Conservation (phyloP, 2,329 filamentous ascomycete genomes). For the Aspergillus vadensis region DNA sequence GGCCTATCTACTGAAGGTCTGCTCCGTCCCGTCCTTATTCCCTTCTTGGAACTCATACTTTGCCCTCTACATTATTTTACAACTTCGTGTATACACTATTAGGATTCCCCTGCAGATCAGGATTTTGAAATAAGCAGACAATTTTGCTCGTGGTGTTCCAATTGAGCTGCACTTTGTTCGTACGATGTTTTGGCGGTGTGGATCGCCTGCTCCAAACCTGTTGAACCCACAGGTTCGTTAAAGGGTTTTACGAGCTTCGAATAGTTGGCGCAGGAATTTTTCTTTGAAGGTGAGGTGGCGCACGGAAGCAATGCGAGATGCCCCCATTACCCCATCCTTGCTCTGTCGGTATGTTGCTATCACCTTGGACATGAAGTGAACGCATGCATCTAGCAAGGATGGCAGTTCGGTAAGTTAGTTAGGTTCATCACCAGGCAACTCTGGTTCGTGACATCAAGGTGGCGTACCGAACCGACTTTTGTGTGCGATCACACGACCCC, state of each 20-base stretch:
- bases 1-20: conserved; percentile 42
- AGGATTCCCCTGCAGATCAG: conserved; percentile 1
- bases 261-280: not conserved
- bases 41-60: not conserved
- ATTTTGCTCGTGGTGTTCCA: not conserved
- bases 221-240: not conserved
- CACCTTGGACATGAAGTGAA: not conserved
- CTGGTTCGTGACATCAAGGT: not conserved
- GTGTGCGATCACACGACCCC: not conserved
- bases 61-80: conserved; percentile 2
- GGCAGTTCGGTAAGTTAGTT: too few relatives aligned
- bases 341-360: not conserved
- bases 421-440: not conserved
- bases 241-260: not conserved
- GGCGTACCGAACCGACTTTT: not conserved
- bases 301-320: not conserved
- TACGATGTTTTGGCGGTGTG: not conserved
- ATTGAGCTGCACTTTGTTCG: not conserved
- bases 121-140: not conserved
- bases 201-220: not conserved
- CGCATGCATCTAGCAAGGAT: not conserved
- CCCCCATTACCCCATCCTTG: not conserved
- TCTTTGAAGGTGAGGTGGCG: not conserved
- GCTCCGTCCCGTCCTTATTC: not conserved
- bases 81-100: not conserved